Evolutionary conservation across 2,329 filamentous ascomycete species (phyloP), one percentile per base, ranked within the genome.

Genomic region (Arthrobotrys conoides): DNA sequence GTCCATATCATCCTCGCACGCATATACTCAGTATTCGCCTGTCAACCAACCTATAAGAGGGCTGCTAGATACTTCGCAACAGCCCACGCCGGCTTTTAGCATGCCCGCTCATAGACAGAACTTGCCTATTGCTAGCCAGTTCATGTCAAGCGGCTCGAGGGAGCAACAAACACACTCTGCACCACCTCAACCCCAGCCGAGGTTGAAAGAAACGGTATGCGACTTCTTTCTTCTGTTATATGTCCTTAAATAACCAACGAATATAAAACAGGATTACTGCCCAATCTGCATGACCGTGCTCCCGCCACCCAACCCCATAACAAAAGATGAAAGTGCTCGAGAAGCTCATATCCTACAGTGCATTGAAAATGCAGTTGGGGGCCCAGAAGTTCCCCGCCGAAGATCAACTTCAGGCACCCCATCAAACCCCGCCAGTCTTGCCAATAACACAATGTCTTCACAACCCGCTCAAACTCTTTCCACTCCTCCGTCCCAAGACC

Each of bases 261-360:
- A 38, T n/a, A 18, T 20, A 2, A 9, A 38, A 41, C 18, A 77
- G 73, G 73, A 82, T 55, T 82, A 82, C 68, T 82, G 82, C 53
- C 82, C 82, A 3, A 82, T 82, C 22, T 82, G 82, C 51, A 81
- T 80, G 12, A 67, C 61, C 1, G 68, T 80, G 5, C 71, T 82
- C 16, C 81, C 81, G 1, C 80, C 80, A 16, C 63, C 80, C 1
- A 73, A 80, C 30, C 79, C 80, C 0, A 61, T 71, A 9, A 79
- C 69, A 24, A 84, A 83, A 6, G 85, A 85, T 16, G 85, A 86
- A 22, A 78, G 81, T 0, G 82, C 83, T 2, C 83, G 87, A 27
- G 85, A 86, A 77, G 82, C 83, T 14, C 87, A 88, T 73, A 84
- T 88, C 16, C 82, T 84, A 67, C 82, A 84, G 12, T 87, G 86